Percentiles rank a stretch among this genome's conserved stretches.
phyloP scores from a whole-genome alignment of 176 grass and related monocot species.

The Phyllostachys edulis region DNA sequence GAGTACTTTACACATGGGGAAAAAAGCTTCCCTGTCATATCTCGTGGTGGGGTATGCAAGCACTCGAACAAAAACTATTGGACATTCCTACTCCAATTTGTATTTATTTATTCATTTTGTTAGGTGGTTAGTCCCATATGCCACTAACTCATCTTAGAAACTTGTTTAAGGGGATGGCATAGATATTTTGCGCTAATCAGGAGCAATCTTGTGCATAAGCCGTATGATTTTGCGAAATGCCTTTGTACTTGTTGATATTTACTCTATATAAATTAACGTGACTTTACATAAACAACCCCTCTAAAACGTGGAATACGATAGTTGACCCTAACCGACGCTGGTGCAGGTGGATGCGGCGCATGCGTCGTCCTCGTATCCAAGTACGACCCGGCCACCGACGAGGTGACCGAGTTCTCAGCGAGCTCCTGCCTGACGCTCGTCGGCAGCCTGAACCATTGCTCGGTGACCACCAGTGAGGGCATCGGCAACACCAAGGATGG shows the following conservation, averaged over 20 bases:
- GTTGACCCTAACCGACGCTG: not conserved
- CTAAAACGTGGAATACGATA: not conserved
- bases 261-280: not conserved
- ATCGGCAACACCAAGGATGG: conserved; percentile 70
- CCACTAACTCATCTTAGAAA: too few relatives aligned
- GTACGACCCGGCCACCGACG: conserved; percentile 49
- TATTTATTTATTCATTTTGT: too few relatives aligned
- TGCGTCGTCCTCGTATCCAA: conserved; percentile 77
- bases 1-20: too few relatives aligned
- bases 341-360: conserved; percentile 79
- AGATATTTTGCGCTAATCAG: too few relatives aligned
- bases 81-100: too few relatives aligned
- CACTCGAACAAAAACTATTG: too few relatives aligned
- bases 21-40: too few relatives aligned
- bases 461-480: conserved; percentile 82
- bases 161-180: too few relatives aligned
- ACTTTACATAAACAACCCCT: not conserved
- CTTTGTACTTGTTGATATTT: not conserved
- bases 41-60: too few relatives aligned
- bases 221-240: not conserved
- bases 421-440: conserved; percentile 87
- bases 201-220: too few relatives aligned
- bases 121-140: too few relatives aligned
- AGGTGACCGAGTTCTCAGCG: conserved; percentile 57
- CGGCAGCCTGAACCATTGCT: conserved; percentile 51